Conservation (phyloP, 192 early-diverging fungal genomes). For the Backusella luteola region DNA sequence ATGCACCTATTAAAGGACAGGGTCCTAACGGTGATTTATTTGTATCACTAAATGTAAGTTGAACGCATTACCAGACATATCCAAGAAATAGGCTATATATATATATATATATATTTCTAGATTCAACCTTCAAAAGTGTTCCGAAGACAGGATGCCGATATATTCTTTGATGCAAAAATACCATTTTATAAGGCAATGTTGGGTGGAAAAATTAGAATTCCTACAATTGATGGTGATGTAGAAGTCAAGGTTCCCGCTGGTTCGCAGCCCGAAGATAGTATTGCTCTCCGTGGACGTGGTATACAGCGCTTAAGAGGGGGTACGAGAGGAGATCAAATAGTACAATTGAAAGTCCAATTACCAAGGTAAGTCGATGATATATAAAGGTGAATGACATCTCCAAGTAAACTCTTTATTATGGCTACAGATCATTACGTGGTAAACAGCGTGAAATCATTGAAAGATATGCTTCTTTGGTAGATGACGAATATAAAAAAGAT, state of each 20-base stretch:
- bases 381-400: not conserved
- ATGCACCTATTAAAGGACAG: slow-evolving; percentile 70
- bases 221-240: slow-evolving; percentile 96
- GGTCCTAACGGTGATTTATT: slow-evolving; percentile 83
- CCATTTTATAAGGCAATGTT: slow-evolving; percentile 87
- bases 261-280: slow-evolving; percentile 85
- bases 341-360: slow-evolving; percentile 80
- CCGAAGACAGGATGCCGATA: slow-evolving; percentile 77
- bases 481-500: slow-evolving; percentile 17
- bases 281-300: slow-evolving; percentile 75
- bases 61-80: not conserved
- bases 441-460: slow-evolving; percentile 61
- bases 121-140: slow-evolving; percentile 68
- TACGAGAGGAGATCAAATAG: slow-evolving; percentile 86
- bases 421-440: slow-evolving; percentile 31
- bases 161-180: slow-evolving; percentile 70
- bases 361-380: slow-evolving; percentile 49
- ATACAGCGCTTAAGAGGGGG: slow-evolving; percentile 55
- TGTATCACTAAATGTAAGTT: slow-evolving; percentile 68
- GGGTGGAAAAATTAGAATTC: slow-evolving; percentile 83
- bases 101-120: slow-evolving; percentile 8
- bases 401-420: not conserved
- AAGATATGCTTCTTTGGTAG: slow-evolving; percentile 49
- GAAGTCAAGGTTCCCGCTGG: slow-evolving; percentile 86
- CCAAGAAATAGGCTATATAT: not conserved